Evolutionary conservation across 768 basidiomycete genomes (phyloP), one percentile per base, ranked within the genome.

Genomic region (Mycena leptocephala): DNA sequence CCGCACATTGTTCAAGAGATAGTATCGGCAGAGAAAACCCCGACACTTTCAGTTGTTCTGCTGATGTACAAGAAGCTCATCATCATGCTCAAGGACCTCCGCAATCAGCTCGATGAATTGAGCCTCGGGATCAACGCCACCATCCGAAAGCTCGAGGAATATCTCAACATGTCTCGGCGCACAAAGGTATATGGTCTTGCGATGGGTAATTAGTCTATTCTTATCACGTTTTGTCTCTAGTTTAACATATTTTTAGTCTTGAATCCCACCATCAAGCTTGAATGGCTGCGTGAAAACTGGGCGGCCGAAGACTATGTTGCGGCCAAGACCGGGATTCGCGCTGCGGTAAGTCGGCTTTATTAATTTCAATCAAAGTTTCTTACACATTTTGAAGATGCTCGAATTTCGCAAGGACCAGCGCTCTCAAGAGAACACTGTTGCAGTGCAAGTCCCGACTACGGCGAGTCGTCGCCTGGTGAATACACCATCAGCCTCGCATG

Each of bases 61-160:
- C 83, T 82, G 1, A 58, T 82, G 13, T 85, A 83, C 51, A 81
- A 85, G 71, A 11, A 79, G 32, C 77, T 85, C 9, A 78, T 82
- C 14, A 22, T 74, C 20, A 70, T 80, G 68, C 70, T 81, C 24
- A 48, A 74, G 39, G 41, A 77, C 16, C 63, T 48, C 10, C 55
- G 55, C 13, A 51, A 64, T 26, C 30, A 61, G 4, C 78, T 75
- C 4, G 55, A 46, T 6, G 51, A 70, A 41, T 6, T 75, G 22
- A 55, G 39, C 13, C 13, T 63, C 22, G 76, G 70, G 3, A 76
- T 81, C 18, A 61, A 75, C 18, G 80, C 78, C 1, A 62, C 75
- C 10, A 53, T 79, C 14, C 24, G 55, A 1, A 82, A 82, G 55
- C 68, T 82, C 33, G 72, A 79, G 43, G 76, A 81, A 55, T 82